Evolutionary conservation across 768 basidiomycete species (phyloP), one percentile per base, ranked within the genome.

Genomic region (Tubosaeta brunneosetosa): DNA sequence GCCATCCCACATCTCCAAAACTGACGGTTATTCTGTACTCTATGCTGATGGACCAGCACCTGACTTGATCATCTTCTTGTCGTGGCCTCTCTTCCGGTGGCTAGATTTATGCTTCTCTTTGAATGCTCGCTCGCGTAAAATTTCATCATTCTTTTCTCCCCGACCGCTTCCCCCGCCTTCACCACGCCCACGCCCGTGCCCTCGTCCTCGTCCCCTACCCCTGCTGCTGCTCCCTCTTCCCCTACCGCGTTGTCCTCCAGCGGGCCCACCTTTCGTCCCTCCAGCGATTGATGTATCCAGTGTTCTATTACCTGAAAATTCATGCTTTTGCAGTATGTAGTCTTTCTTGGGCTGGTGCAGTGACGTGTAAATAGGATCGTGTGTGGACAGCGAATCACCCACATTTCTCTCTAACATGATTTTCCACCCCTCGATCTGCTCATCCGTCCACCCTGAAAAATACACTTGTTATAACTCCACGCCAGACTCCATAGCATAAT

Each of bases 341-440:
- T 87, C 86, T 65, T 91, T 88, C 58, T 80, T 81, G 3, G 86
- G 86, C 84, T 88, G 62, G 4, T 44, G 47, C 27, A 49, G 27
- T 8, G 26, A 51, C 31, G 41, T 38, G 53, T 56, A 27, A 60
- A 55, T 33, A 44, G 8, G 27, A 55, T 37, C 52, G 52, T 42
- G 52, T 44, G 44, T 31, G 50, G 40, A 38, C 14, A 50, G 16
- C 55, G 32, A 49, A 50, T 2, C 56, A 74, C 88, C 55, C 61
- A 95, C 94, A 62, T 94, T 86, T 59, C 86, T 73, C 52, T 97
- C 94, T 52, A 97, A 67, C 86, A 95, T 91, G 50, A 89, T 84
- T 51, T 71, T 80, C 93, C 93, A 97, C 0, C 93, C 94, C 67
- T 97, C 93, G 26, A 97, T 84, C 63, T 95, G 93, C 59, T 87